Evolutionary conservation across 2,329 filamentous ascomycete species (phyloP).

Genomic region (Chaetoscypha palmicola): DNA sequence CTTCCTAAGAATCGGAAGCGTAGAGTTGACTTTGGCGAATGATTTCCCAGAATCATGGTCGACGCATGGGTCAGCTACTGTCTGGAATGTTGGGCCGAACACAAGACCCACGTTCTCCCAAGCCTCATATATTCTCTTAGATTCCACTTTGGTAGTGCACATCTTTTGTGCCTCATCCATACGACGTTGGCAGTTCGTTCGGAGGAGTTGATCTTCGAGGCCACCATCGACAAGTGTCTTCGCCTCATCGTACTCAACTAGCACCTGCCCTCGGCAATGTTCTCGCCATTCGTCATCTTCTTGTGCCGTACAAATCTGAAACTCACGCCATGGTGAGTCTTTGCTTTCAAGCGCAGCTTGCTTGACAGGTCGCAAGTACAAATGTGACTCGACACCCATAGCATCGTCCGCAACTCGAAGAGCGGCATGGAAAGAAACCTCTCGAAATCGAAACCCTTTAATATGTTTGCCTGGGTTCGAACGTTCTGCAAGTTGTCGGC

Average conservation of each 20-base stretch:
- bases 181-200: not conserved
- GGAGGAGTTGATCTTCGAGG: not conserved
- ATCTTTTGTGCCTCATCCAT: not conserved
- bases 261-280: not conserved
- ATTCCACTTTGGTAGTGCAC: not conserved
- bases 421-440: not conserved
- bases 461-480: not conserved
- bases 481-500: constrained; percentile 3
- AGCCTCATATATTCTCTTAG: not conserved
- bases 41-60: not conserved
- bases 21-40: not conserved
- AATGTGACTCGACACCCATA: not conserved
- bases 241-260: not conserved
- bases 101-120: not conserved
- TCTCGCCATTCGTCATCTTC: not conserved
- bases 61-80: not conserved
- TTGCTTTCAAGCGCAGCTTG: not conserved
- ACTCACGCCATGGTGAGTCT: not conserved
- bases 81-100: not conserved
- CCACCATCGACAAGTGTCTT: not conserved
- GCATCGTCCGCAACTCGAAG: not conserved
- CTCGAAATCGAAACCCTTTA: not conserved
- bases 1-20: not conserved
- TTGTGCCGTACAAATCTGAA: not conserved
- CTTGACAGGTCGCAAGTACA: not conserved